Evolutionary conservation across 768 basidiomycete species (phyloP), one percentile per base, ranked within the genome.

Genomic region (Psilocybe tampanensis): DNA sequence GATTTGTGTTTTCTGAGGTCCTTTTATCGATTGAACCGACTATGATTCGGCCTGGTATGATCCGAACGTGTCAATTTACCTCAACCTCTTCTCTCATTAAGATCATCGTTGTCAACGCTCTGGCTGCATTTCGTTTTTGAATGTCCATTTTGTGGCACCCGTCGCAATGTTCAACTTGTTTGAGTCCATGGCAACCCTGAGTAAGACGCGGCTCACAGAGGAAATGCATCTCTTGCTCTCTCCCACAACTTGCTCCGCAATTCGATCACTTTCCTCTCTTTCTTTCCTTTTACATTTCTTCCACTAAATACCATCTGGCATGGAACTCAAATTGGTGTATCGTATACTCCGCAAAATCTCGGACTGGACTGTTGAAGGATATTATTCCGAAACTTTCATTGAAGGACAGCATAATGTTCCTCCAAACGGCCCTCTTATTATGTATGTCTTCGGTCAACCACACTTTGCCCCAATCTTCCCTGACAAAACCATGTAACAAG

Each of bases 381-480:
- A 86, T 74, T 88, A 86, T 68, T 78, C 81, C 8, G 81, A 86
- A 44, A 80, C 85, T 3, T 74, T 80, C 61, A 76, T 90, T 17
- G 74, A 82, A 19, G 84, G 86, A 15, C 67, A 70, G 8, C 80
- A 86, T 56, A 85, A 85, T 65, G 77, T 89, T 6, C 80, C 82
- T 0, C 63, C 69, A 33, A 72, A 81, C n/a, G 83, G 82, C 0
- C 84, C 86, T 4, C 68, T 89, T 26, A 83, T 89, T 54, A 73
- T 89, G 84, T 86, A 68, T 53, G 80, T 72, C 26, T 12, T 23
- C 18, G 7, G 19, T 32, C 8, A 19, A 17, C 11, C 42, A 24
- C 44, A 11, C 9, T 44, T 45, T 7, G 32, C n/a, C 9, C 8
- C 8, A 36, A 26, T 47, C 17, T 29, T 39, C 34, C n/a, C 19